Evolutionary conservation across 345 rosid genomes (phyloP), one percentile per base, ranked within the genome.

Genomic region (Orychophragmus violaceus): DNA sequence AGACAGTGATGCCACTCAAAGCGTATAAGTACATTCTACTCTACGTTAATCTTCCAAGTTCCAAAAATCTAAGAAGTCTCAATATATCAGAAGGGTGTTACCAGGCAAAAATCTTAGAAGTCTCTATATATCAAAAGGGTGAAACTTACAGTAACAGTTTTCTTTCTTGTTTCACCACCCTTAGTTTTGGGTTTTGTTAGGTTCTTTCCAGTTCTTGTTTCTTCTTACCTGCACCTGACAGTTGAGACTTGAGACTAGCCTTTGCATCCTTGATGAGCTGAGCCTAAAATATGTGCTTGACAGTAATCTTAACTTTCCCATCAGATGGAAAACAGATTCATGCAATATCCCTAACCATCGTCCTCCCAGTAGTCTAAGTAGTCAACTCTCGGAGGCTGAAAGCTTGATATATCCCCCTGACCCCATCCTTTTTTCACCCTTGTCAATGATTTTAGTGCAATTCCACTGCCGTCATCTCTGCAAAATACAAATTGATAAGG

Each of bases 381-480:
- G n/a, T 82, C 86, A 45, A 74, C 70, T 64, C 84, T 81, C 68
- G 71, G 78, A 50, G 81, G 80, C 77, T 69, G 83, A 70, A 82
- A 79, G 79, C 72, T 75, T 67, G 86, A 67, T 57, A 85, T 52
- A 71, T 75, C 81, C 59, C 87, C 84, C 57, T 85, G 94, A 60
- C 94, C 96, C 94, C 91, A 85, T 50, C 98, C 98, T 70, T 76
- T 84, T 77, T 82, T 85, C 35, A 93, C 84, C 53, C 79, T 81
- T 60, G 71, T 84, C 41, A 94, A 87, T 41, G 87, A 76, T 83
- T 84, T 88, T 57, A 86, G 52, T 21, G 91, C 95, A 67, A 84
- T 81, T 73, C 88, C 85, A 80, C 99, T 90, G 48, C 97, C 96
- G 75, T 94, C 99, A 72, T 90, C 92, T 82, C 99, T 90, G 98